Percentiles rank a stretch among this genome's conserved stretches.
phyloP scores from a whole-genome alignment of 805 yeast species.

The Yarrowia deformans region DNA sequence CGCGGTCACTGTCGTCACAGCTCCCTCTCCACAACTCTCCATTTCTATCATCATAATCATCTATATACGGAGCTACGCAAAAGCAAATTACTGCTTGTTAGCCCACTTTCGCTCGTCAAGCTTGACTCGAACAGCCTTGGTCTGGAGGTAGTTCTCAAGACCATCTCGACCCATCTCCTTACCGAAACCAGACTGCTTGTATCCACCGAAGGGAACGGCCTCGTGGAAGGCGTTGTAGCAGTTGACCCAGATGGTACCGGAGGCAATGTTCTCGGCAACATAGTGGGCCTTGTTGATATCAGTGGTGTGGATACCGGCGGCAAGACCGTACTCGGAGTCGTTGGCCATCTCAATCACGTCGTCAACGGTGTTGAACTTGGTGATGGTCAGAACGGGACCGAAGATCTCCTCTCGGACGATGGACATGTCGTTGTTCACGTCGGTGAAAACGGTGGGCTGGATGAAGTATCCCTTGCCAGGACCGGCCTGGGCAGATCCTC shows the following conservation, averaged over 20 bases:
- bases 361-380: constrained; percentile 68
- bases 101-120: constrained; percentile 38
- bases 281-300: constrained; percentile 71
- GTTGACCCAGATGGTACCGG: constrained; percentile 76
- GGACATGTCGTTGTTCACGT: constrained; percentile 68
- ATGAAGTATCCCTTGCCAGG: constrained; percentile 66
- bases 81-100: constrained; percentile 17
- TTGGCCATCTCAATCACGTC: constrained; percentile 76
- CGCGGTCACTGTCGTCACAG: background rate
- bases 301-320: constrained; percentile 78
- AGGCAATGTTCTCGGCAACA: constrained; percentile 64
- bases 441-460: constrained; percentile 78
- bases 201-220: constrained; percentile 82
- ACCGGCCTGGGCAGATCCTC: constrained; percentile 65
- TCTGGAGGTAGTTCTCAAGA: constrained; percentile 71
- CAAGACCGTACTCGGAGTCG: constrained; percentile 77
- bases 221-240: constrained; percentile 70
- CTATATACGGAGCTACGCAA: background rate
- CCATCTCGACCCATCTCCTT: constrained; percentile 82
- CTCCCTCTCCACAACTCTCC: too few species aligned
- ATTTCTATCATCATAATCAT: background rate
- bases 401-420: constrained; percentile 83
- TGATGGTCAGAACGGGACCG: constrained; percentile 83
- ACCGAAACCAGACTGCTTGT: constrained; percentile 79
- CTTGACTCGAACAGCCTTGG: constrained; percentile 72